Evolutionary conservation across 2,329 filamentous ascomycete species (phyloP).

Genomic region (Aspergillus luchuensis): DNA sequence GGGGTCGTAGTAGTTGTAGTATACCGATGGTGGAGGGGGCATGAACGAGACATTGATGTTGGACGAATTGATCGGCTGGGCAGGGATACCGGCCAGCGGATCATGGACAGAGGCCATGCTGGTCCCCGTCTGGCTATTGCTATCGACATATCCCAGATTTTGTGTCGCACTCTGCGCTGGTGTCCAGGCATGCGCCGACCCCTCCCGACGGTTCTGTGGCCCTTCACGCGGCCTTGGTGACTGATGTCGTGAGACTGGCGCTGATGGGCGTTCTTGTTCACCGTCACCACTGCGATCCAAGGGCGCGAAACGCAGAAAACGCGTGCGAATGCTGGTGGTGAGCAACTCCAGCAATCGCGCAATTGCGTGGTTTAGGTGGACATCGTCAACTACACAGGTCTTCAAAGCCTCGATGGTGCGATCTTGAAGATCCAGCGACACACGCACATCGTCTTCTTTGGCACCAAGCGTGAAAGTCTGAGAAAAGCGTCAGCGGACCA

Average conservation of each 20-base stretch:
- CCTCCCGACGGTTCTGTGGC: conserved; percentile 28
- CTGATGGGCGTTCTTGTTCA: conserved; percentile 41
- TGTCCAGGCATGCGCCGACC: conserved; percentile 30
- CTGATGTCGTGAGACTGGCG: conserved; percentile 37
- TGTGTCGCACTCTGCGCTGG: conserved; percentile 22
- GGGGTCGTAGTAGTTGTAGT: conserved; percentile 48
- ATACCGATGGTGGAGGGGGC: conserved; percentile 50
- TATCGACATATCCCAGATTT: conserved; percentile 31
- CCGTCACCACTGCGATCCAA: conserved; percentile 50
- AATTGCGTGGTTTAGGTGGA: conserved; percentile 64
- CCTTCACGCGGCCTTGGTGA: conserved; percentile 41
- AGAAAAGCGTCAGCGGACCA: conserved; percentile 8
- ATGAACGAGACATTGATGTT: conserved; percentile 51
- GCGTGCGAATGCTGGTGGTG: conserved; percentile 59
- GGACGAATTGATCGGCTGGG: conserved; percentile 48
- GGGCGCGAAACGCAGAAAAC: conserved; percentile 60
- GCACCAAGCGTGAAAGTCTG: conserved; percentile 65
- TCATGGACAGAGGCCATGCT: conserved; percentile 37
- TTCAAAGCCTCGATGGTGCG: conserved; percentile 60
- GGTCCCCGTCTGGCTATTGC: conserved; percentile 24
- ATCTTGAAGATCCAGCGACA: conserved; percentile 61
- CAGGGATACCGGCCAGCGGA: conserved; percentile 47
- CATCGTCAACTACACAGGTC: conserved; percentile 65
- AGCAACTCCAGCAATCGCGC: conserved; percentile 62
- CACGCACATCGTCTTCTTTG: conserved; percentile 62